phyloP scores from a whole-genome alignment of 1,139 yeast species.

The Debaryomyces robertsiae region DNA sequence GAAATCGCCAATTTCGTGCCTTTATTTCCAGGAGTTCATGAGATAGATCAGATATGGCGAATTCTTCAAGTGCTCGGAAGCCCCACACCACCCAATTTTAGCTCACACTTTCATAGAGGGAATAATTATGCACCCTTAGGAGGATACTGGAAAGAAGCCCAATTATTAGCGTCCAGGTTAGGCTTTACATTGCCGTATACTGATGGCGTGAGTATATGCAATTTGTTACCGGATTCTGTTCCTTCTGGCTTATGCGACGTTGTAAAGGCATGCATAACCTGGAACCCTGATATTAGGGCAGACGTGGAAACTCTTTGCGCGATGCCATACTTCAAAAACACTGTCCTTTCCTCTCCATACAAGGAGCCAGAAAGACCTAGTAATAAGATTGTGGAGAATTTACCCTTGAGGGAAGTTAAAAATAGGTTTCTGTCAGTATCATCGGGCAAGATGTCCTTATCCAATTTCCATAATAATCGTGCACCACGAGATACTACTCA shows the following conservation, averaged over 20 bases:
- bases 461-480: background rate
- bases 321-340: conserved; percentile 56
- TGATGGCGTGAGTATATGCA: conserved; percentile 29
- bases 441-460: conserved; percentile 3
- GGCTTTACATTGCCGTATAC: conserved; percentile 57
- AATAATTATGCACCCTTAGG: conserved; percentile 51
- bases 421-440: conserved; percentile 6
- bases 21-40: conserved; percentile 80
- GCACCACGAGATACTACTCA: background rate
- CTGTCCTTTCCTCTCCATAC: conserved; percentile 22
- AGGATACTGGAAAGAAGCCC: conserved; percentile 69
- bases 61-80: conserved; percentile 71
- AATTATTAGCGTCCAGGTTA: conserved; percentile 47
- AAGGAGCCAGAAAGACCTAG: conserved; percentile 16
- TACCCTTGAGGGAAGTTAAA: conserved; percentile 1
- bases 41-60: conserved; percentile 73
- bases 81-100: conserved; percentile 41
- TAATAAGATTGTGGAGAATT: conserved; percentile 3
- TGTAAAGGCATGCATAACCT: conserved; percentile 57
- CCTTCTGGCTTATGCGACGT: conserved; percentile 46
- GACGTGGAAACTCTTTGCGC: conserved; percentile 47
- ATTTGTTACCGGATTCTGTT: conserved; percentile 28
- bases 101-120: conserved; percentile 13
- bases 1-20: conserved; percentile 80
- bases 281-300: conserved; percentile 65